Percentiles rank a stretch among this genome's conserved stretches.
phyloP scores from a whole-genome alignment of 768 basidiomycete genomes.

The Lepiota venenata region DNA sequence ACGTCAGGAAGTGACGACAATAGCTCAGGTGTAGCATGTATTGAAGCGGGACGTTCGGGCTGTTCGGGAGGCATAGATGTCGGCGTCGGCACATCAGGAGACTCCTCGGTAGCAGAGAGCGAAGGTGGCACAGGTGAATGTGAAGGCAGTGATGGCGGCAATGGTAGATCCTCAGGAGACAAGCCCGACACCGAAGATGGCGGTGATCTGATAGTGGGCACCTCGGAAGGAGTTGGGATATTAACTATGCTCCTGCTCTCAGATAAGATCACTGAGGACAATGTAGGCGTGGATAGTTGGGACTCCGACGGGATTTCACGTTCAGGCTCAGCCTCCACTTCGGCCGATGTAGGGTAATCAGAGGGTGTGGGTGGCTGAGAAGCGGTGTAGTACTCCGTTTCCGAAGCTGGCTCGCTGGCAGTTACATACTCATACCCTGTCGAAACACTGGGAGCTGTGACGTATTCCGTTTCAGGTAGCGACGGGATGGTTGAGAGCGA shows the following conservation, averaged over 20 bases:
- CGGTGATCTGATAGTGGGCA: slow-evolving; percentile 28
- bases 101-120: slow-evolving; percentile 28
- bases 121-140: slow-evolving; percentile 16
- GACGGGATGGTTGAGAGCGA: slow-evolving; percentile 28
- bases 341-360: not conserved
- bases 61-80: slow-evolving; percentile 22
- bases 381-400: slow-evolving; percentile 49
- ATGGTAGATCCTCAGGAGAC: slow-evolving; percentile 24
- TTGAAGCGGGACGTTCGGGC: not conserved
- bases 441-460: slow-evolving; percentile 35
- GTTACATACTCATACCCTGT: slow-evolving; percentile 32
- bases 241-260: slow-evolving; percentile 16
- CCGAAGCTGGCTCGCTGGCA: slow-evolving; percentile 26
- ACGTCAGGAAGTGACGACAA: slow-evolving; percentile 12
- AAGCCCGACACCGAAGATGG: slow-evolving; percentile 24
- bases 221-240: slow-evolving; percentile 22
- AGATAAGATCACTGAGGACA: slow-evolving; percentile 2
- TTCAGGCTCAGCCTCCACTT: not conserved
- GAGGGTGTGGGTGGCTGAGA: slow-evolving; percentile 18
- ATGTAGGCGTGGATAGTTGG: slow-evolving; percentile 1
- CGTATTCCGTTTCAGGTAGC: slow-evolving; percentile 33
- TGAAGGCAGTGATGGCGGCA: slow-evolving; percentile 18
- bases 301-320: not conserved
- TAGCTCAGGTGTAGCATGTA: slow-evolving; percentile 4
- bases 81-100: slow-evolving; percentile 35